Evolutionary conservation across 768 basidiomycete genomes (phyloP).

Genomic region (Leccinum variicolor): DNA sequence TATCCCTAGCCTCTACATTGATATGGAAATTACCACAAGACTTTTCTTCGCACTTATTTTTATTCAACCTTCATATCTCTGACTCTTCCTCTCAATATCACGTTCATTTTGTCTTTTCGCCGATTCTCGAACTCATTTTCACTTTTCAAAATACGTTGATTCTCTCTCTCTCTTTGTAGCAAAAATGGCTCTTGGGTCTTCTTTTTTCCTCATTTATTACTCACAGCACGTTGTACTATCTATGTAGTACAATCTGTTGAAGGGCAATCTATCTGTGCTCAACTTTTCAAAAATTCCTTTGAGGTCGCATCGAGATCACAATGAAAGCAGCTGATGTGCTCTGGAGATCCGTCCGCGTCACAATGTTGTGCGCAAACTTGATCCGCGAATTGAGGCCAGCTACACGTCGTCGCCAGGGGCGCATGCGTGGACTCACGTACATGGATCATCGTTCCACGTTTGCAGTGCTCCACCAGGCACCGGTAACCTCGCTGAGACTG

Average conservation of each 20-base stretch:
- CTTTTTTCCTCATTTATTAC: not conserved
- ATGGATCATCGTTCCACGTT: too few relatives aligned
- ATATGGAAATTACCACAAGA: not conserved
- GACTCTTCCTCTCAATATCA: not conserved
- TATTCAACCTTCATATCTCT: not conserved
- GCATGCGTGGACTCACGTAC: too few relatives aligned
- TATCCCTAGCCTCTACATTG: conserved; percentile 14
- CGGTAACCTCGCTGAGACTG: too few relatives aligned
- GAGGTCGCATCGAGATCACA: not conserved
- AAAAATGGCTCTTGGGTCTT: not conserved
- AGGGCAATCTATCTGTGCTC: not conserved
- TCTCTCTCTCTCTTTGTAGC: not conserved
- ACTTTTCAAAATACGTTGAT: not conserved
- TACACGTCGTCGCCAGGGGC: too few relatives aligned
- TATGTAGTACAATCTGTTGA: not conserved
- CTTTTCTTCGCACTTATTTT: not conserved
- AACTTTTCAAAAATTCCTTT: not conserved
- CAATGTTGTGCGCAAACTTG: not conserved
- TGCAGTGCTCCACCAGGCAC: too few relatives aligned
- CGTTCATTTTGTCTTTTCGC: not conserved
- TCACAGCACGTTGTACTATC: conserved; percentile 1
- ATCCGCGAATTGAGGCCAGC: not conserved
- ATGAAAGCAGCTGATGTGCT: too few relatives aligned
- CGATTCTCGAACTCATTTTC: not conserved
- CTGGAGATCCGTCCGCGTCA: not conserved